Base-by-base conservation (phyloP, 1,284 basidiomycete species). In the Apiotrichum sp. region DNA sequence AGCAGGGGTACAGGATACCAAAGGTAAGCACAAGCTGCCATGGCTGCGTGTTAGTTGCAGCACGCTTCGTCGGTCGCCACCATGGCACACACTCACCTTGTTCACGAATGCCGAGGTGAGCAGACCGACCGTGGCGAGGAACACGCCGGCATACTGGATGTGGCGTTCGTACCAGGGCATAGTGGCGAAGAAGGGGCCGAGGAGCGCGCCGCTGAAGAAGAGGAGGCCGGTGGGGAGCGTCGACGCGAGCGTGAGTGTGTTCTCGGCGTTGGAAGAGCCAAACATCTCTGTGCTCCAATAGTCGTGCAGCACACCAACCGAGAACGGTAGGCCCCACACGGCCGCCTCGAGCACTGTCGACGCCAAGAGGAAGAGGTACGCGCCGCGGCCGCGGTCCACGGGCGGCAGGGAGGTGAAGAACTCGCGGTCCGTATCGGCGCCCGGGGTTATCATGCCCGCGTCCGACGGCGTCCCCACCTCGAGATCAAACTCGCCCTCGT, bases 251-350 rank as follows among this genome's bases (percentile, higher is more conserved):
- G 73, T 75, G 22, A 61, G 50, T 0, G 38, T 55, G 9, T 35
- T 22, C 43, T 46, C 47, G 1, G 56, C 53, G 2, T 62, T 67
- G 8, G 66, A 59, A 10, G 10, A 10, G 4, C 29, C 13, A 52
- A 77, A 77, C 29, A 73, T 55, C 14, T 54, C 58, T 38, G 61
- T 59, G 5, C 64, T 68, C 73, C 74, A 76, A 53, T 73, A 76
- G 38, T 64, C 63, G 58, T 71, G 68, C 44, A 50, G 62, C 16
- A 74, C 65, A 58, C 72, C 72, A 47, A 72, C 65, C 13, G 68
- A 66, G 55, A 68, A 75, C 16, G 71, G 70, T n/a, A 75, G 51
- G 3, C 74, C 74, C 68, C 71, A 76, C 4, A 74, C 64, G 9
- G 69, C 48, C 9, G 63, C 58, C 59, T 76, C 74, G 33, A 69